Evolutionary conservation across 805 yeast species (phyloP).

Genomic region (Yarrowia yakushimensis): DNA sequence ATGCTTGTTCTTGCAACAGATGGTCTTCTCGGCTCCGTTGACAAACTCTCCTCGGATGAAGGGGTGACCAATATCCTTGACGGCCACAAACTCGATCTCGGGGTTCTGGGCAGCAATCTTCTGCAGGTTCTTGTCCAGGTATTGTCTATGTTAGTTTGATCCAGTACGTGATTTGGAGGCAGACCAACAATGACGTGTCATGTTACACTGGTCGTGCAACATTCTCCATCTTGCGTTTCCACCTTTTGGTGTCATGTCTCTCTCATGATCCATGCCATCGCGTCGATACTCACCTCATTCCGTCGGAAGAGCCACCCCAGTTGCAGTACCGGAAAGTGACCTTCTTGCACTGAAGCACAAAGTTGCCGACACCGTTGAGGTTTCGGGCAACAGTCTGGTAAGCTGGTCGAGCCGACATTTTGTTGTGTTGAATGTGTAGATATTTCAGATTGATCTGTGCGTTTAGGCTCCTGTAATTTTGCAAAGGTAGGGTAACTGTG

Average conservation of each 20-base stretch:
- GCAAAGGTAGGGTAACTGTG: constrained; percentile 23
- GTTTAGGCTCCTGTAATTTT: constrained; percentile 13
- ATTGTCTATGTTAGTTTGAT: constrained; percentile 44
- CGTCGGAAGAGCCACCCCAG: constrained; percentile 92
- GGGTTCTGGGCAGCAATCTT: constrained; percentile 59
- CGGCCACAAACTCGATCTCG: constrained; percentile 66
- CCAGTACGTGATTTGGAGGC: no score
- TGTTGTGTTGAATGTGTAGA: neutral
- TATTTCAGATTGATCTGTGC: constrained; percentile 10
- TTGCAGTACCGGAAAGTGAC: constrained; percentile 81
- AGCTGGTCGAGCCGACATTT: constrained; percentile 22
- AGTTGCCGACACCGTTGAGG: constrained; percentile 39
- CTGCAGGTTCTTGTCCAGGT: constrained; percentile 52
- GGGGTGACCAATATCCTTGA: constrained; percentile 80
- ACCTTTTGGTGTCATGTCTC: neutral
- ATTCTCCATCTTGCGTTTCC: neutral
- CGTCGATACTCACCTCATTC: constrained; percentile 46
- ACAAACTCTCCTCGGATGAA: constrained; percentile 57
- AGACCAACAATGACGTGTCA: neutral
- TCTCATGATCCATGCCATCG: neutral
- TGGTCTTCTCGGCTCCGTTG: constrained; percentile 48
- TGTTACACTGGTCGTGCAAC: neutral
- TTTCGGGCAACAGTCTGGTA: constrained; percentile 26
- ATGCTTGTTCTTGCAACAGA: constrained; percentile 74
- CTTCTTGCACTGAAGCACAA: constrained; percentile 54